Percentiles rank a stretch among this genome's conserved stretches.
Conservation (phyloP, 495 filamentous ascomycete species). For the Hypoxylon lienhwacheense region DNA sequence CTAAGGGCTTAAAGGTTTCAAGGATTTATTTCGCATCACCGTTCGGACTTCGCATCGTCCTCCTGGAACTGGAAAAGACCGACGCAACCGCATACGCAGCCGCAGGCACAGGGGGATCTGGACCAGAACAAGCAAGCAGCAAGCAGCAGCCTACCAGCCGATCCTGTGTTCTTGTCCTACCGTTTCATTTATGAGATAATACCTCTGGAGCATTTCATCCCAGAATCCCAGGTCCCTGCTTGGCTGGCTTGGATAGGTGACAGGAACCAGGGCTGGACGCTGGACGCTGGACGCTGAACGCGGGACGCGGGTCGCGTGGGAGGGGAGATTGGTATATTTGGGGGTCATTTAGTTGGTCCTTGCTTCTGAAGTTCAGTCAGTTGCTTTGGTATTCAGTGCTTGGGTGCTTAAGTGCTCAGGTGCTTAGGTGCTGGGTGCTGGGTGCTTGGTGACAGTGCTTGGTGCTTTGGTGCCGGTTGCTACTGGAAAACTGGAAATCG, state of each 20-base stretch:
- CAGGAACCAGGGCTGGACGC: conserved; percentile 22
- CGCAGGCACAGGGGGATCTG: not conserved
- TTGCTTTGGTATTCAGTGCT: not conserved
- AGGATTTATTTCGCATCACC: conserved; percentile 19
- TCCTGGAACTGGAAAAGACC: conserved; percentile 29
- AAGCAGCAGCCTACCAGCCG: not conserved
- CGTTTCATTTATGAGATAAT: conserved; percentile 30
- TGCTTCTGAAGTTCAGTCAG: too few species aligned
- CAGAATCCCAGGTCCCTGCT: conserved; percentile 25
- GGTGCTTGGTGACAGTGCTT: not conserved
- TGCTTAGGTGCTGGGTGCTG: not conserved
- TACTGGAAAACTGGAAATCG: conserved; percentile 16
- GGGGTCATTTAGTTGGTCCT: conserved; percentile 33
- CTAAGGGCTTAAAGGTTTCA: too few species aligned
- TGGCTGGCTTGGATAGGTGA: conserved; percentile 27
- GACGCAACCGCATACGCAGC: conserved; percentile 22
- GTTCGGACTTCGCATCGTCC: conserved; percentile 32
- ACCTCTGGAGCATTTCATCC: conserved; percentile 19
- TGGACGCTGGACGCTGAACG: conserved; percentile 19
- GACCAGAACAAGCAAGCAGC: not conserved
- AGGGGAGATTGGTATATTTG: conserved; percentile 33
- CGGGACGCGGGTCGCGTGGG: conserved; percentile 26
- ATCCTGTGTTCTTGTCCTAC: conserved; percentile 10
- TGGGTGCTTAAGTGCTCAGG: not conserved
- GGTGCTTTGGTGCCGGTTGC: not conserved